A percentile compares a stretch with the other conserved stretches of the same genome.
phyloP scores from a whole-genome alignment of 768 basidiomycete species.

The Porphyrellus cyaneotinctus region DNA sequence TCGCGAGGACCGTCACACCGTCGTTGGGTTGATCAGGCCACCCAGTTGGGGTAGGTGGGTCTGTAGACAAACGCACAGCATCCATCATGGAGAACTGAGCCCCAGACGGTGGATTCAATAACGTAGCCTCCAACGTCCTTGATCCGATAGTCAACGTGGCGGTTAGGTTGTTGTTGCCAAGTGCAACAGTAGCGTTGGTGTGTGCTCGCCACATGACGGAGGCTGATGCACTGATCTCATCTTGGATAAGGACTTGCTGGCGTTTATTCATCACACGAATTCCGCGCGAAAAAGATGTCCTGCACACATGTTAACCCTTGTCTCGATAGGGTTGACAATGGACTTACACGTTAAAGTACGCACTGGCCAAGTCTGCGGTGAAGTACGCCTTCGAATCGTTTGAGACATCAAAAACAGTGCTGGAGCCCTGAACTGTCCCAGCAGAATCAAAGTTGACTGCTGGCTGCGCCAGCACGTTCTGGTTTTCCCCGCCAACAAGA shows the following conservation, averaged over 20 bases:
- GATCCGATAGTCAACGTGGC: constrained; percentile 75
- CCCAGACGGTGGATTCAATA: constrained; percentile 64
- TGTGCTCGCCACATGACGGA: constrained; percentile 88
- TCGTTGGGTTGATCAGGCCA: constrained; percentile 69
- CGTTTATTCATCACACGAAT: constrained; percentile 79
- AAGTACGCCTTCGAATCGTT: constrained; percentile 76
- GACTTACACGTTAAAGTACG: constrained; percentile 71
- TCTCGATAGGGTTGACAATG: background rate
- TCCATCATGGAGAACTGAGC: constrained; percentile 55
- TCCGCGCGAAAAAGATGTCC: constrained; percentile 77
- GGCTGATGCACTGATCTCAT: constrained; percentile 68
- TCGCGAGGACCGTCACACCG: constrained; percentile 73
- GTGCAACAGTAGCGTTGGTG: constrained; percentile 83
- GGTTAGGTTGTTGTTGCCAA: constrained; percentile 51
- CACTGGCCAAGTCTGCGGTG: constrained; percentile 69
- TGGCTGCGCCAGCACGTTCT: constrained; percentile 69
- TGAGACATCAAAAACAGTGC: constrained; percentile 67
- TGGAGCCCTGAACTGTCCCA: constrained; percentile 75
- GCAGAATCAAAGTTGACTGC: constrained; percentile 48
- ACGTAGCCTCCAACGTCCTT: constrained; percentile 58
- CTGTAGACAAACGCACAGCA: constrained; percentile 54
- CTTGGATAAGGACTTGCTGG: constrained; percentile 87
- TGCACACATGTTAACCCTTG: constrained; percentile 27
- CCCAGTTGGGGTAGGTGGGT: constrained; percentile 59
- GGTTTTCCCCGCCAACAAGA: constrained; percentile 70